A percentile compares a stretch with the other conserved stretches of the same genome.
phyloP scores from a whole-genome alignment of 1,139 yeast species.

The Geotrichum fermentans region DNA sequence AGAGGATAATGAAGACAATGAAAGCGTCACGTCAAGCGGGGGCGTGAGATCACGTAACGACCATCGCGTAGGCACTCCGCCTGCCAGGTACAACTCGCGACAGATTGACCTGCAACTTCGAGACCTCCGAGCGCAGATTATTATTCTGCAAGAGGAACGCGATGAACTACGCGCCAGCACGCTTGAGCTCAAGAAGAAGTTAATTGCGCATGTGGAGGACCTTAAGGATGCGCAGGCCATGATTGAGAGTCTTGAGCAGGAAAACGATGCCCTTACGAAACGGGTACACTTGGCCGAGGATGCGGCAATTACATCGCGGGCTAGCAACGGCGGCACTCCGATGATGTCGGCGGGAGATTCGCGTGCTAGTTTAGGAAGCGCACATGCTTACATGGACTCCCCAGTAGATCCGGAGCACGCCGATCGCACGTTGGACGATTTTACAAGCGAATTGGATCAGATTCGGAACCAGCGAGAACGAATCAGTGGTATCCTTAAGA shows the following conservation, averaged over 20 bases:
- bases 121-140: slow-evolving; percentile 80
- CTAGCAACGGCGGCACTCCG: not conserved
- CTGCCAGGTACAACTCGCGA: slow-evolving; percentile 53
- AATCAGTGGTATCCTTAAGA: slow-evolving; percentile 21
- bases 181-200: slow-evolving; percentile 36
- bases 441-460: slow-evolving; percentile 28
- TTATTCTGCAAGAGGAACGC: slow-evolving; percentile 75
- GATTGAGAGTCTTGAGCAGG: slow-evolving; percentile 23
- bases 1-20: slow-evolving; percentile 13
- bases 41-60: slow-evolving; percentile 17
- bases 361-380: slow-evolving; percentile 2
- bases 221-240: slow-evolving; percentile 28
- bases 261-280: slow-evolving; percentile 19
- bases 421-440: slow-evolving; percentile 29
- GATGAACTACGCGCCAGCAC: slow-evolving; percentile 61
- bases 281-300: slow-evolving; percentile 21
- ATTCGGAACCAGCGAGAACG: slow-evolving; percentile 27
- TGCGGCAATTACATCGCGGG: not conserved
- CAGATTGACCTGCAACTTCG: slow-evolving; percentile 73
- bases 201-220: slow-evolving; percentile 32
- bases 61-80: slow-evolving; percentile 28
- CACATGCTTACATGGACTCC: slow-evolving; percentile 1
- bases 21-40: slow-evolving; percentile 14
- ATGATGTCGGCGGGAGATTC: slow-evolving; percentile 7
- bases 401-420: slow-evolving; percentile 25